Base-by-base conservation (phyloP, 495 filamentous ascomycete genomes). In the Poronia punctata region DNA sequence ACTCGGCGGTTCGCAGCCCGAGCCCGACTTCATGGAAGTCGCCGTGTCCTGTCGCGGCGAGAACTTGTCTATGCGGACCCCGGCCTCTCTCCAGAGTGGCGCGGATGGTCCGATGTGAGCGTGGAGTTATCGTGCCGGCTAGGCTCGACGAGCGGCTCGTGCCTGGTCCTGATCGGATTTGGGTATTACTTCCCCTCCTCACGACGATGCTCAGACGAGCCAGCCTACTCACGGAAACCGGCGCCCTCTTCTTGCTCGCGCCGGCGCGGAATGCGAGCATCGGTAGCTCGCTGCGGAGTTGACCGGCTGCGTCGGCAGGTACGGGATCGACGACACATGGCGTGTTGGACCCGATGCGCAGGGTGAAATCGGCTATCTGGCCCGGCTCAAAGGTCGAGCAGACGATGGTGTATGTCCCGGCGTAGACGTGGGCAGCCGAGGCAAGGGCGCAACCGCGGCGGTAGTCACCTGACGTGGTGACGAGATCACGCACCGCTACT, bases 361-460 rank as follows among this genome's bases (percentile, higher is more conserved):
- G 67, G 2, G 69, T 77, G 62, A 93, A 97, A n/a, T 68, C 69
- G 2, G 78, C 87, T 2, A 76, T 61, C 53, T 89, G 83, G 20
- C 78, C 78, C 0, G 81, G 74, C 30, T 94, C 86, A 55, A 93
- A 96, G 1, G 92, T 95, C 6, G 83, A 88, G 49, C 79, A 83
- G 8, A 97, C 80, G 32, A 95, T 72, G 1, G 88, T 95, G 61
- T 97, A 97, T 0, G 68, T 71, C 3, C 90, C 90, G 2, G 68
- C 59, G 18, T 74, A 71, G 6, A 90, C 59, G 5, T 54, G 56
- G 10, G 60, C 56, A 9, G 75, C 57, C 38, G 83, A 76, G 3
- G 81, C 80, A 24, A 86, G 60, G 5, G 83, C 86, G 50, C 82
- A 84, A 19, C 83, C 84, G 8, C 80, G 80, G 22, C 80, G 76